Evolutionary conservation across 176 grass and related monocot species (phyloP), one percentile per base, ranked within the genome.

Genomic region (Otatea glauca): DNA sequence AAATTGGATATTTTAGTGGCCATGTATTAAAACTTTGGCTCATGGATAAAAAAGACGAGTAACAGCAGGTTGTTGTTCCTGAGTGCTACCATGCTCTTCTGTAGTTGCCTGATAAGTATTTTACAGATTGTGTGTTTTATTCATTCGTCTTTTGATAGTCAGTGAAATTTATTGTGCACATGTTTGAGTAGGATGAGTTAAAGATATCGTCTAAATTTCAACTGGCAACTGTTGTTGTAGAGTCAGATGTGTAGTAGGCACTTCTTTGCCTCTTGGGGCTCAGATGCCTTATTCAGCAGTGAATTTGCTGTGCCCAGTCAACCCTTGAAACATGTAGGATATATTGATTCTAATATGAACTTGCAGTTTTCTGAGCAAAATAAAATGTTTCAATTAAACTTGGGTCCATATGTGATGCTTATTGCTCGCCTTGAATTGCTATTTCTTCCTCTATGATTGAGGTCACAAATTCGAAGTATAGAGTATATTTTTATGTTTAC

Each of bases 401-500:
- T 78, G 41, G 45, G 39, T 16, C 23, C 7, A 47, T 47, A 29
- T 29, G 29, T 29, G 29, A 29, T 0, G 1, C 29, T 29, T 29
- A 29, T 29, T 29, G 29, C 29, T 29, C 29, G 29, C 29, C 29
- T 29, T 29, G 29, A 29, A 29, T 29, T 29, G 29, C 29, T 29
- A 1, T 29, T 29, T 29, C 29, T 29, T 29, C 29, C 29, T 29
- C 1, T 1, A 29, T 29, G 29, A 1, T 29, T 29, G 1, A 29
- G 29, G 29, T 29, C 29, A 29, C 29, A 29, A 29, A 29, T 29
- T 29, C 29, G 1, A 29, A 29, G 29, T 1, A 65, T 47, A 49
- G 60, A 65, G 23, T n/a, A 2, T n/a, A n/a, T n/a, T n/a, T n/a
- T 48, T 65, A 79, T 65, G 24, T 79, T 65, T 79, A 65, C 76